Base-by-base conservation (phyloP, 2,329 filamentous ascomycete species). In the Nakataea oryzae region DNA sequence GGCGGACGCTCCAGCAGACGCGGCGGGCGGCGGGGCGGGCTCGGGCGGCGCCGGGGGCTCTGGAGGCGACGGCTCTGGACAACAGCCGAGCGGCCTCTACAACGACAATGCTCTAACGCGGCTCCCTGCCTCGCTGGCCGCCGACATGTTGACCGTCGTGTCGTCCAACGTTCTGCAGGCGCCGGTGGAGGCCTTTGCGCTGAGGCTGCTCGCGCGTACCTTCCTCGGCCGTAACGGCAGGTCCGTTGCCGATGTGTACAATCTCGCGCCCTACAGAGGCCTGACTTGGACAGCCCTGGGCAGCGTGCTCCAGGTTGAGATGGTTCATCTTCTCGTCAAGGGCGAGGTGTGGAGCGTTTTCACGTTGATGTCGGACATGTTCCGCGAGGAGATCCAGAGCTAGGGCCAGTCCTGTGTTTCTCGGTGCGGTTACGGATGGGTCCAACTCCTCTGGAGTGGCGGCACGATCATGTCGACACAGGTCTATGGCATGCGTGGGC, bases 121-220 rank as follows among this genome's bases (percentile, higher is more conserved):
- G 54, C 73, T 85, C 1, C 81, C 83, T 8, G 75, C 79, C 0
- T 64, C 71, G 14, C 67, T 83, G 6, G 81, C 80, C 0, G 73
- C 78, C 0, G 76, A 79, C 55, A 75, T 82, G 3, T 70, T 84
- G 26, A 75, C 79, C 0, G 74, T 78, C 28, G 72, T 79, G 1
- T 65, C 74, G 1, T 70, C 76, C 0, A 75, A 79, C 34, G 58
- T 83, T 8, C 30, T 79, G 2, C 71, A 79, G 34, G 72, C 75
- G 17, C 81, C 81, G 1, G 70, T 78, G 34, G 82, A 85, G 59
- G 76, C 79, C 0, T 69, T 76, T 12, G 74, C 75, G 2, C 70
- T 82, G 26, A 66, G 81, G 3, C 67, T 76, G 3, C 66, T 83
- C 27, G 81, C 80, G 2, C 73, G 76, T 50, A 69, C 74, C 27